Conservation (phyloP, 176 grass and related monocot species). For the Oryza longistaminata region DNA sequence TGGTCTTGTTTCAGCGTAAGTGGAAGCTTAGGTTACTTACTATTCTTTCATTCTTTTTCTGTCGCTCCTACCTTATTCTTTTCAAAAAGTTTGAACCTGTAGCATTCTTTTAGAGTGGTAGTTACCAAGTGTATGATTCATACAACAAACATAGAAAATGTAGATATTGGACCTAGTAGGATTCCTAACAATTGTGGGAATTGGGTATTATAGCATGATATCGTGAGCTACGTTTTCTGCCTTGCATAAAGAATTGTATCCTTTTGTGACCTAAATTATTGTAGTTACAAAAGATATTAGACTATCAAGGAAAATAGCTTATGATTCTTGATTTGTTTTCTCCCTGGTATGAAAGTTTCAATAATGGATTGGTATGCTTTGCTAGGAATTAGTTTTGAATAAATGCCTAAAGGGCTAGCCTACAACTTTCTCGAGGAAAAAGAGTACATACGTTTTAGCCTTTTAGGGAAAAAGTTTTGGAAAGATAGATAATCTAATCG, state of each 20-base stretch:
- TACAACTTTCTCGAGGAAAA: no score
- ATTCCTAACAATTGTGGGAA: constrained; percentile 16
- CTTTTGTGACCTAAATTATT: not conserved
- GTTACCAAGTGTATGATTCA: not conserved
- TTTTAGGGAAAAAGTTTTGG: no score
- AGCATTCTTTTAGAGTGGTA: not conserved
- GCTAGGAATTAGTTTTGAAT: not conserved
- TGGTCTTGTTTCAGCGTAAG: constrained; percentile 77
- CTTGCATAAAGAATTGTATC: not conserved
- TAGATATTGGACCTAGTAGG: constrained; percentile 9
- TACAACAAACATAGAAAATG: not conserved
- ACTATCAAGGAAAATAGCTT: not conserved
- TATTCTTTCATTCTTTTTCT: constrained; percentile 31
- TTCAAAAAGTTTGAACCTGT: not conserved
- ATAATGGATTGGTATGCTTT: not conserved
- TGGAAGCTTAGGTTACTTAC: not conserved
- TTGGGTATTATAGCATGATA: not conserved
- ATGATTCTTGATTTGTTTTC: not conserved
- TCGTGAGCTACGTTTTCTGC: not conserved
- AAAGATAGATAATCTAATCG: no score
- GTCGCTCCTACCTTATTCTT: not conserved
- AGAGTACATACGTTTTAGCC: no score
- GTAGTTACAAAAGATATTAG: not conserved
- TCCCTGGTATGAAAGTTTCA: not conserved
- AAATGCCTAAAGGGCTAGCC: not conserved